These are phyloP conservation scores for Ogataea zsoltii DNA, from an alignment of 805 yeast genomes.

Conservation along the genomic window DNA sequence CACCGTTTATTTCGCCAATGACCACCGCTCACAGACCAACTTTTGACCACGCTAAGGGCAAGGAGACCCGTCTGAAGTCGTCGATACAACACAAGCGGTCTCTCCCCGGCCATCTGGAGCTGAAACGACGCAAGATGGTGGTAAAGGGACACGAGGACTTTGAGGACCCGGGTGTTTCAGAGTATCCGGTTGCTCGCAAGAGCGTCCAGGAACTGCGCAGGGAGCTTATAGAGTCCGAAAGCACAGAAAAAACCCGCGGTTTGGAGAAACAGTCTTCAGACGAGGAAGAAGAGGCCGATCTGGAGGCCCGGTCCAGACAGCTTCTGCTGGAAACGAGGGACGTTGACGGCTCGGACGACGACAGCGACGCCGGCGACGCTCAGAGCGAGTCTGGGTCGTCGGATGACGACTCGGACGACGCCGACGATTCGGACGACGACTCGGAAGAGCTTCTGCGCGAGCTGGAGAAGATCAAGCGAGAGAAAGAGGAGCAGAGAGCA, in stretches of 20 bases:
- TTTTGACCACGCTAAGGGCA: conserved; percentile 63
- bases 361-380: conserved; percentile 23
- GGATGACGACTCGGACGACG: conserved; percentile 17
- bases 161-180: conserved; percentile 50
- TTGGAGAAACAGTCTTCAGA: too few species aligned
- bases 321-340: conserved; percentile 19
- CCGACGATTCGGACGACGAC: conserved; percentile 45
- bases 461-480: conserved; percentile 39
- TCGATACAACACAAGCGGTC: conserved; percentile 53
- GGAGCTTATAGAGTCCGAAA: conserved; percentile 18
- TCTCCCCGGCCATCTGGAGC: conserved; percentile 53
- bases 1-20: conserved; percentile 40
- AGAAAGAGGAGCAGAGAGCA: conserved; percentile 30
- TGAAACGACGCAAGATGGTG: conserved; percentile 45
- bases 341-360: conserved; percentile 29
- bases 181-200: too few species aligned
- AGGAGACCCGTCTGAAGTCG: conserved; percentile 42
- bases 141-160: conserved; percentile 23
- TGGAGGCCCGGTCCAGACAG: conserved; percentile 16
- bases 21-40: conserved; percentile 73
- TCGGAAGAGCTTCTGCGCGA: conserved; percentile 51
- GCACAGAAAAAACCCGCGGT: too few species aligned
- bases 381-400: conserved; percentile 5
- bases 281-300: conserved; percentile 33
- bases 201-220: conserved; percentile 19